Percentiles rank a stretch among this genome's conserved stretches.
phyloP scores from a whole-genome alignment of 768 basidiomycete species.

The Kwoniella mangroviensis region DNA sequence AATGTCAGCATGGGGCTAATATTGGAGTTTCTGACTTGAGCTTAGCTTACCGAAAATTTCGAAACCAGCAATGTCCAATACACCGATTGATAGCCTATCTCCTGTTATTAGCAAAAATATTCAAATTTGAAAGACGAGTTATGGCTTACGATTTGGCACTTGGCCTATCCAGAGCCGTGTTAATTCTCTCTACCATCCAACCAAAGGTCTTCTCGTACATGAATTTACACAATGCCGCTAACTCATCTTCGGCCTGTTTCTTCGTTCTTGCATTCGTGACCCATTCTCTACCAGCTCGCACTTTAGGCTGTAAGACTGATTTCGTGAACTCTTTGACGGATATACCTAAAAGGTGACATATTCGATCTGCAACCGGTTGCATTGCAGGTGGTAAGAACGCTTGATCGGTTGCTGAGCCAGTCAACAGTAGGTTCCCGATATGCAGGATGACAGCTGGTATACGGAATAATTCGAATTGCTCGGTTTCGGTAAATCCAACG shows the following conservation, averaged over 20 bases:
- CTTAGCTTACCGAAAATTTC: conserved; percentile 70
- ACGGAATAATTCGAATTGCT: conserved; percentile 93
- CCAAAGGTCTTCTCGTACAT: conserved; percentile 98
- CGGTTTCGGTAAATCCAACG: conserved; percentile 81
- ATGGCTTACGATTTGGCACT: conserved; percentile 67
- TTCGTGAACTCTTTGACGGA: conserved; percentile 84
- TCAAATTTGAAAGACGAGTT: not conserved
- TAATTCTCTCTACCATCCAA: conserved; percentile 89
- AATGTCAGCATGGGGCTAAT: not conserved
- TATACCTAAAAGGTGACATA: conserved; percentile 88
- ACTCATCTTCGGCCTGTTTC: conserved; percentile 90
- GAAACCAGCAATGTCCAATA: conserved; percentile 98
- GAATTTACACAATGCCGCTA: conserved; percentile 88
- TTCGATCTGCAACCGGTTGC: conserved; percentile 67
- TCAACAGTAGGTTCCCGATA: conserved; percentile 88
- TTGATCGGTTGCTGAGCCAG: conserved; percentile 79
- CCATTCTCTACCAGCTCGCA: conserved; percentile 95
- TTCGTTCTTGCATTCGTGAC: conserved; percentile 89
- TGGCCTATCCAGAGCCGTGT: conserved; percentile 89
- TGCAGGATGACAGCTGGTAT: conserved; percentile 91
- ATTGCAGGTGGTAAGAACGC: conserved; percentile 60
- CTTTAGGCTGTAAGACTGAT: conserved; percentile 83
- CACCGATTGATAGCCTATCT: conserved; percentile 76
- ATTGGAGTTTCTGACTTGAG: not conserved
- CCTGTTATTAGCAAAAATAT: not conserved